These are phyloP conservation scores for Kodamaea sp. DNA, from an alignment of 1,139 yeast genomes.

Conservation along the genomic window DNA sequence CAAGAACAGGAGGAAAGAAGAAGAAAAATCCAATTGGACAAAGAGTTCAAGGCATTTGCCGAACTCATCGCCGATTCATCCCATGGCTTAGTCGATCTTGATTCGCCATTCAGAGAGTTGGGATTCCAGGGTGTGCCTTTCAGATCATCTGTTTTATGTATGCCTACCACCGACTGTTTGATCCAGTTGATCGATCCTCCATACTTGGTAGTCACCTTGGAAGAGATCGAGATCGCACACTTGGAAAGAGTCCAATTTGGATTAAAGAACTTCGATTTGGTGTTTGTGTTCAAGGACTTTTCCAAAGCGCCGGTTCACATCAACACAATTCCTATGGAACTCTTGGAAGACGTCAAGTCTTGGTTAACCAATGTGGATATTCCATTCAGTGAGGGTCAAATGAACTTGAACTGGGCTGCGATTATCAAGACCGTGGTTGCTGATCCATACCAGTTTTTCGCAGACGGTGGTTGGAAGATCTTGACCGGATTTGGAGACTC, in stretches of 20 bases:
- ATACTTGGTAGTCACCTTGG: slow-evolving; percentile 84
- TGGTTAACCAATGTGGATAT: slow-evolving; percentile 97
- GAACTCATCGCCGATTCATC: slow-evolving; percentile 90
- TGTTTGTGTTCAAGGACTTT: slow-evolving; percentile 91
- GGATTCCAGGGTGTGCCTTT: slow-evolving; percentile 98
- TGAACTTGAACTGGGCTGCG: slow-evolving; percentile 93
- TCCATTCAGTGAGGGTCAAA: slow-evolving; percentile 91
- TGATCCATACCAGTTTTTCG: slow-evolving; percentile 92
- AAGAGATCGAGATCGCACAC: slow-evolving; percentile 92
- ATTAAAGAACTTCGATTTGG: slow-evolving; percentile 91
- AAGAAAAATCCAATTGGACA: slow-evolving; percentile 85
- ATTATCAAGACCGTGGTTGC: slow-evolving; percentile 92
- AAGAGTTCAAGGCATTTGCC: slow-evolving; percentile 86
- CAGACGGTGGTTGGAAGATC: slow-evolving; percentile 96
- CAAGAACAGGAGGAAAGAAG: slow-evolving; percentile 98
- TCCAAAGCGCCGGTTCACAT: slow-evolving; percentile 85
- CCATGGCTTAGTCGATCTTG: slow-evolving; percentile 78
- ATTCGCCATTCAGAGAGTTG: slow-evolving; percentile 91
- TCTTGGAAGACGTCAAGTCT: slow-evolving; percentile 87
- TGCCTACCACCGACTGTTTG: slow-evolving; percentile 96
- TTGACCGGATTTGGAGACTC: slow-evolving; percentile 71
- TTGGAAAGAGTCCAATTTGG: slow-evolving; percentile 98
- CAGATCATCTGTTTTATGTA: slow-evolving; percentile 90
- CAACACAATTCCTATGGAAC: slow-evolving; percentile 92
- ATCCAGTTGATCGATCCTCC: slow-evolving; percentile 95